Evolutionary conservation across 768 basidiomycete species (phyloP), one percentile per base, ranked within the genome.

Genomic region (Phylloporus rhodoxanthus): DNA sequence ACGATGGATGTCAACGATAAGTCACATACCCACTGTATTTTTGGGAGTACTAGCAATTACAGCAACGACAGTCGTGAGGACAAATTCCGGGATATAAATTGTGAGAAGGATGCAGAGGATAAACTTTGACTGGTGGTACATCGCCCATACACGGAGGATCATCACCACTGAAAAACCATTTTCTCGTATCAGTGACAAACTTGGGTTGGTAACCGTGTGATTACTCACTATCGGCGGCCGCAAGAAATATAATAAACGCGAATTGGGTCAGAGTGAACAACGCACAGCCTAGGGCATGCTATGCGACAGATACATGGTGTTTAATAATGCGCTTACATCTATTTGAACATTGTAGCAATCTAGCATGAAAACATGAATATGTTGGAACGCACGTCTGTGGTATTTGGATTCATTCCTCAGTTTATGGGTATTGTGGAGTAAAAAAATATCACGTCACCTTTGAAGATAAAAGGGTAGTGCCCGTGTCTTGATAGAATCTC

Each of bases 81-180:
- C 6, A 20, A 56, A 5, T 11, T 38, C 26, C 2, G 45, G 46
- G 13, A 57, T 33, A 21, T 38, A 52, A 17, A 36, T 11, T 29
- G 20, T 1, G 13, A 56, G 47, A 21, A 56, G 47, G 10, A 51
- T 20, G 26, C 5, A 5, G 10, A 57, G 30, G 11, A 57, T 40
- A n/a, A 8, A 10, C 25, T 19, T 48, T 17, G 56, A 57, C 2
- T 6, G 10, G 9, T 10, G 14, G 19, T 48, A 57, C 26, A 56
- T 39, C 23, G 51, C 51, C 36, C 41, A 53, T n/a, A 53, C 53
- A 9, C 50, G 51, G 19, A 54, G 45, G 13, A 56, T 21, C 53
- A 56, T 56, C 14, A 45, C 17, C 38, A 39, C 53, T 54, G 21
- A 25, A 10, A 30, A 17, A 26, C 11, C 39, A 10, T 26, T 36